A percentile compares a stretch with the other conserved stretches of the same genome.
Evolutionary conservation across 495 filamentous ascomycete genomes (phyloP).

Genomic region (Cercophora scortea): DNA sequence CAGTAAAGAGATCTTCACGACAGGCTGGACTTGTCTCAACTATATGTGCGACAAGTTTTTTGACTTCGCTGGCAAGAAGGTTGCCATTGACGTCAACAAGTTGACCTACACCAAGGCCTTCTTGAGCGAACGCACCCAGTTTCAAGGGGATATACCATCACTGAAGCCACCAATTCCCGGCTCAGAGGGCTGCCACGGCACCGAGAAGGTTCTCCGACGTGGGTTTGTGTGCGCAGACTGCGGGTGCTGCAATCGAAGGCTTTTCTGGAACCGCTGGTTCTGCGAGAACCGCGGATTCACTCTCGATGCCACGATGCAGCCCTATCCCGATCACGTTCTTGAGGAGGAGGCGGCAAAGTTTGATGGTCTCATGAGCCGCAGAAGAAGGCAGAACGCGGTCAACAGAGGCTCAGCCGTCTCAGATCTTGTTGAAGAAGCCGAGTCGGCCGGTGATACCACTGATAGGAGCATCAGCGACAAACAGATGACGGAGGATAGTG

Average conservation of each 20-base stretch:
- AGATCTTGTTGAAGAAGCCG: not conserved
- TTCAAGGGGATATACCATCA: slow-evolving; percentile 5
- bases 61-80: slow-evolving; percentile 22
- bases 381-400: not conserved
- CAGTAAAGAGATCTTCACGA: slow-evolving; percentile 32
- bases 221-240: slow-evolving; percentile 74
- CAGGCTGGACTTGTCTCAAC: slow-evolving; percentile 67
- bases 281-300: slow-evolving; percentile 60
- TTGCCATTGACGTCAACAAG: slow-evolving; percentile 14
- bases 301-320: slow-evolving; percentile 28
- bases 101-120: slow-evolving; percentile 53
- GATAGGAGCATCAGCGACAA: not conserved
- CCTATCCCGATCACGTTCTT: slow-evolving; percentile 17
- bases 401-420: not conserved
- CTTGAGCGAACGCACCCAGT: slow-evolving; percentile 35
- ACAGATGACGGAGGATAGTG: not conserved
- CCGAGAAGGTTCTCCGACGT: slow-evolving; percentile 24
- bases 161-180: slow-evolving; percentile 28
- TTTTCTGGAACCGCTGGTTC: slow-evolving; percentile 56
- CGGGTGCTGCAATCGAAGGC: slow-evolving; percentile 52
- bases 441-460: not conserved
- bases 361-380: not conserved
- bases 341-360: slow-evolving; percentile 3
- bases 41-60: slow-evolving; percentile 52
- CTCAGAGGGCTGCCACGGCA: slow-evolving; percentile 16